A percentile compares a stretch with the other conserved stretches of the same genome.
These are phyloP conservation scores for Petunia axillaris DNA, from an alignment of 257 asterid genomes.

Conservation along the genomic window DNA sequence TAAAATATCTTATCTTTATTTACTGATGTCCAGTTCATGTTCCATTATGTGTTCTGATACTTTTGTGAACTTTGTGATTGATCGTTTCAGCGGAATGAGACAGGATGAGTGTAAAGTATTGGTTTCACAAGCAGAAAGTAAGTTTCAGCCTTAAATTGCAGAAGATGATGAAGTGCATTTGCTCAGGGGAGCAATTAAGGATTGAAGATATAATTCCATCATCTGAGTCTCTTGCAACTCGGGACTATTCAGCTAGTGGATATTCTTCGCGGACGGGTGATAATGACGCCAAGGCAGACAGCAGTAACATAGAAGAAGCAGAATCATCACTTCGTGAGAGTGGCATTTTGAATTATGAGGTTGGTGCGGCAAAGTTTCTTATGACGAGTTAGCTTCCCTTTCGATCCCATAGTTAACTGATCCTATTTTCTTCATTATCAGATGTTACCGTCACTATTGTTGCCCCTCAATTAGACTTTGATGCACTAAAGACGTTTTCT, in stretches of 20 bases:
- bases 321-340: conserved; percentile 93
- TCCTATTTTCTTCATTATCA: neutral
- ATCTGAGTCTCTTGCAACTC: conserved; percentile 88
- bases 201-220: conserved; percentile 75
- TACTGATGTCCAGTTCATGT: neutral
- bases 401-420: neutral
- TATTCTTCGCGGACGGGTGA: conserved; percentile 86
- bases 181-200: conserved; percentile 81
- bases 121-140: conserved; percentile 64
- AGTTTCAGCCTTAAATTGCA: conserved; percentile 46
- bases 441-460: neutral
- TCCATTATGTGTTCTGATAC: neutral
- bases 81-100: conserved; percentile 51
- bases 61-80: conserved; percentile 32
- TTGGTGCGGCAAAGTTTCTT: conserved; percentile 30
- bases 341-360: conserved; percentile 91
- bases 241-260: conserved; percentile 92
- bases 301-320: conserved; percentile 92
- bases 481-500: neutral
- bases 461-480: neutral
- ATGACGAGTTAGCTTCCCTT: conserved; percentile 1
- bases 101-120: conserved; percentile 78
- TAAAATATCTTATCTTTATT: neutral
- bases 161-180: conserved; percentile 96
- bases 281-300: conserved; percentile 58